Conservation (phyloP, 441 rosid species). For the Melastoma candidum region DNA sequence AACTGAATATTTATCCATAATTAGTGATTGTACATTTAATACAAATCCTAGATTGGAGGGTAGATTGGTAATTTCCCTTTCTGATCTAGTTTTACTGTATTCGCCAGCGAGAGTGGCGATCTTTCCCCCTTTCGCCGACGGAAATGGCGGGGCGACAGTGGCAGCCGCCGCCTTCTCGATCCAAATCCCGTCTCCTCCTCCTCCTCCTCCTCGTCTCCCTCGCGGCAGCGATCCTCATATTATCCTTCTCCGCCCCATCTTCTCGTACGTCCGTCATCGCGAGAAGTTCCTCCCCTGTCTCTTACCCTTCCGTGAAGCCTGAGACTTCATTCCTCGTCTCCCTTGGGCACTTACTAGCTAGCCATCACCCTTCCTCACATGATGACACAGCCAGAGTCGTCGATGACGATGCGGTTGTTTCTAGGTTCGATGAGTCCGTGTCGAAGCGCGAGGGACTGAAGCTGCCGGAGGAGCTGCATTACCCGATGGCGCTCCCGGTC, state of each 20-base stretch:
- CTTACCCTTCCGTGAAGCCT: constrained; percentile 10
- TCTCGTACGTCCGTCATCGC: constrained; percentile 10
- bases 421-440: constrained; percentile 34
- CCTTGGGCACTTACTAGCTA: constrained; percentile 49
- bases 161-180: neutral
- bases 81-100: no score
- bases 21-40: no score
- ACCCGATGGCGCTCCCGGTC: constrained; percentile 46
- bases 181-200: constrained; percentile 38
- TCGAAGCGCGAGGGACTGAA: constrained; percentile 34
- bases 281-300: neutral
- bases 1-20: no score
- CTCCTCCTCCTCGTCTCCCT: constrained; percentile 23
- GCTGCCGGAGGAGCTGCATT: constrained; percentile 32
- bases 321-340: constrained; percentile 67
- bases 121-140: neutral
- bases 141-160: constrained; percentile 6
- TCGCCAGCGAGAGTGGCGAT: no score
- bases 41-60: no score
- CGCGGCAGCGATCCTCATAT: constrained; percentile 16
- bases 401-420: constrained; percentile 24
- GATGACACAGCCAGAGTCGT: constrained; percentile 31
- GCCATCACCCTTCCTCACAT: constrained; percentile 10
- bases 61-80: no score
- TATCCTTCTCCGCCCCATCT: constrained; percentile 21